Evolutionary conservation across 225 moss, liverwort and hornwort species (phyloP).

Genomic region (Antitrichia curtipendula): DNA sequence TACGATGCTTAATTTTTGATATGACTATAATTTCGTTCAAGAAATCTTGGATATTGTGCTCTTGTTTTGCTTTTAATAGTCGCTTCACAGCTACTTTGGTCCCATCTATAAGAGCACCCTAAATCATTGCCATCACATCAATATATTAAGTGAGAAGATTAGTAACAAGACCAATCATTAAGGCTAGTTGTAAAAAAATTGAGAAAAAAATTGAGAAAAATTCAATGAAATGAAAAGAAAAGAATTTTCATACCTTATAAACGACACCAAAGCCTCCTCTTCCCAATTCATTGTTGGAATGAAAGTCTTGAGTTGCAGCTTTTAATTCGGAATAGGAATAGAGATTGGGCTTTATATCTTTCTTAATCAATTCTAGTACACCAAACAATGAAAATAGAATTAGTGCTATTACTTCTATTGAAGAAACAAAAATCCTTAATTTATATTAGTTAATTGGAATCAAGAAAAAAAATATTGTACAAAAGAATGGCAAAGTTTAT

Average conservation of each 20-base stretch:
- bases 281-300: background rate
- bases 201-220: background rate
- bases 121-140: background rate
- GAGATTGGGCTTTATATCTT: slow-evolving; percentile 1
- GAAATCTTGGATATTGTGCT: background rate
- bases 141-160: no score
- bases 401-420: background rate
- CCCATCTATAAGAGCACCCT: slow-evolving; percentile 2
- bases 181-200: no score
- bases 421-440: background rate
- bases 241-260: background rate
- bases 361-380: background rate
- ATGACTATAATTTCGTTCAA: slow-evolving; percentile 3
- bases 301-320: slow-evolving; percentile 1
- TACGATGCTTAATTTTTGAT: background rate
- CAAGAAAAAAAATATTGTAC: background rate
- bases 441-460: background rate
- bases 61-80: background rate
- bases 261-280: slow-evolving; percentile 6
- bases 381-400: background rate
- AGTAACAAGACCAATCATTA: no score
- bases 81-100: background rate
- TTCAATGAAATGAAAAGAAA: background rate
- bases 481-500: background rate
- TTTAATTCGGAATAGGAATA: background rate